phyloP scores from a whole-genome alignment of 73 alveolate species.

The Blepharisma stoltei region DNA sequence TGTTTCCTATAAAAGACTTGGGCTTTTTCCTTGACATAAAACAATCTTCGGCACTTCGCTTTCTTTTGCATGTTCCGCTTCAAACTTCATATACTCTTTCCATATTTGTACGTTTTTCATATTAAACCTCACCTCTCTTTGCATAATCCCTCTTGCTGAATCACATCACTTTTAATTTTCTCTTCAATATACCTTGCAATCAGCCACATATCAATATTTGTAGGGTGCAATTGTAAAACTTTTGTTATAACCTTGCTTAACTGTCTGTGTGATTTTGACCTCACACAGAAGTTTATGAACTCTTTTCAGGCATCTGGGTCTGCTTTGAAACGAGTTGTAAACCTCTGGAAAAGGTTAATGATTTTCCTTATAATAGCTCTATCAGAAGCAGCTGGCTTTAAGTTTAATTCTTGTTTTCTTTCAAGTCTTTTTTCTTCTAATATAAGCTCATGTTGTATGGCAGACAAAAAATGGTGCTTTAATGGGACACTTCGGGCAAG shows the following conservation, averaged over 20 bases:
- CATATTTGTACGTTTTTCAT: neutral
- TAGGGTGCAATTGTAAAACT: conserved; percentile 18
- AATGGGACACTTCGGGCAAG: conserved; percentile 19
- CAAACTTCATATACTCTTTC: conserved; percentile 20
- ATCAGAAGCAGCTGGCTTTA: neutral
- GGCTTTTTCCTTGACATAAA: too few relatives aligned
- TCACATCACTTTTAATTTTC: neutral
- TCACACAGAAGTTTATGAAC: conserved; percentile 23
- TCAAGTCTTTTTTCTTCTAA: neutral
- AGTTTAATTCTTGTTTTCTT: conserved; percentile 1
- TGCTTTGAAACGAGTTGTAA: neutral
- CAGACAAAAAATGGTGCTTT: conserved; percentile 20
- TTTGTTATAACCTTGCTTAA: neutral
- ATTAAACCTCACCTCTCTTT: neutral
- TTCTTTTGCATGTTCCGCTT: neutral
- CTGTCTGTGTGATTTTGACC: neutral
- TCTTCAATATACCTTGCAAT: neutral
- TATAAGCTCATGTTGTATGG: conserved; percentile 3
- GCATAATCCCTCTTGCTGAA: conserved; percentile 15
- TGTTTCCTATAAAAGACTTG: too few relatives aligned
- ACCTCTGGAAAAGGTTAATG: neutral
- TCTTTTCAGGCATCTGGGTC: conserved; percentile 24
- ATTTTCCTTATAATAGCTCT: conserved; percentile 6
- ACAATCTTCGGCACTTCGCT: too few relatives aligned
- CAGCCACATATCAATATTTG: conserved; percentile 1